Base-by-base conservation (phyloP, 495 filamentous ascomycete genomes). In the Penicillium lividum region DNA sequence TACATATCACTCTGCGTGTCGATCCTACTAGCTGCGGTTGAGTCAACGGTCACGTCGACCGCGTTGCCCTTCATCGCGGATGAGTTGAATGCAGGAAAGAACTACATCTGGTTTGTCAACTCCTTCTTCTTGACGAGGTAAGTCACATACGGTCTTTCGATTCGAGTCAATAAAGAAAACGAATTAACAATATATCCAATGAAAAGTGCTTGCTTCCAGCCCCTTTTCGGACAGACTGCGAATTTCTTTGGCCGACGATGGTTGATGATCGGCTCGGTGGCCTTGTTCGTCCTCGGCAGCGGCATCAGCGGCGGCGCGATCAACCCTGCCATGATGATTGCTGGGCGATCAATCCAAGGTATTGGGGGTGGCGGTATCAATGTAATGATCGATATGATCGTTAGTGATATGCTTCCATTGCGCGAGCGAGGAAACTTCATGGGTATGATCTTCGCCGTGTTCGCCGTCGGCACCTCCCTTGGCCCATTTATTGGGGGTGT, bases 191-290 rank as follows among this genome's bases (percentile, higher is more conserved):
- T 22, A 22, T 22, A 22, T 22, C 22, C 22, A 22, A 33, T 33
- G 8, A 7, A 2, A 5, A 33, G 30, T 6, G 8, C 30, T 33
- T 33, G 47, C 7, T 28, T 62, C 27, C 52, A 66, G 57, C 72
- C 72, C 22, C 58, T 80, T 2, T 69, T 56, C 47, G 73, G 67
- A 7, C 78, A 83, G 61, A 51, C 76, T 3, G 69, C 73, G 15
- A 72, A 83, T 61, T 68, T 85, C n/a, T 80, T 80, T 57, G 81
- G 82, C 9, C 76, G 82, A 6, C 74, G 79, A 42, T 76, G 69
- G 48, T 68, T 73, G 51, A 65, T 79, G 47, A 66, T 80, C 10
- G 38, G 61, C 4, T 60, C 72, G 16, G 66, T 78, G 0, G 55
- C 65, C 7, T 50, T 80, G 22, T 82, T 82, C 63, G 62, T 69